These are phyloP conservation scores for Xylaria sp. DNA, from an alignment of 495 filamentous ascomycete species.

Conservation along the genomic window DNA sequence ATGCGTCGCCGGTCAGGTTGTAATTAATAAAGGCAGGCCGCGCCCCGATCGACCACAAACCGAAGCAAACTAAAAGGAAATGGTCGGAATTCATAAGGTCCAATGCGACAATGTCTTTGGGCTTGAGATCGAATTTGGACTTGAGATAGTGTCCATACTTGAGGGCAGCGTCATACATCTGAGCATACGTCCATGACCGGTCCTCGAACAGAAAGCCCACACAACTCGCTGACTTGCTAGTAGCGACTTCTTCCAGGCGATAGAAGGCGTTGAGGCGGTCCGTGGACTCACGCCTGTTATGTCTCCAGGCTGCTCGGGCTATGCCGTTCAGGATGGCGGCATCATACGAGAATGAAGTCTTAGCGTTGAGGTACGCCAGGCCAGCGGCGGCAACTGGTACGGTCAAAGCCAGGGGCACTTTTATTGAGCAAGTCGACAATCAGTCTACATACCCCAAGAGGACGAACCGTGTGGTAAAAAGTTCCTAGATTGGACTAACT, in stretches of 20 bases:
- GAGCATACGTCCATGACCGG: constrained; percentile 77
- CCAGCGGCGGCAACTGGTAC: constrained; percentile 70
- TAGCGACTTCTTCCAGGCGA: constrained; percentile 72
- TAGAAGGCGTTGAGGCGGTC: constrained; percentile 82
- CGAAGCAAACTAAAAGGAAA: constrained; percentile 84
- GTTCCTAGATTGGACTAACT: not conserved
- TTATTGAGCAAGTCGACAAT: not conserved
- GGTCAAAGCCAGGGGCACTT: constrained; percentile 59
- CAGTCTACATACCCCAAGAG: not conserved
- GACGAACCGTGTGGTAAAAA: not conserved
- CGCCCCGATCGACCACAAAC: constrained; percentile 87
- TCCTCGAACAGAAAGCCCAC: constrained; percentile 79
- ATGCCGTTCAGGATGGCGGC: constrained; percentile 58
- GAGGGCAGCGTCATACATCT: constrained; percentile 75
- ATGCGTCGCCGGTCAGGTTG: constrained; percentile 76
- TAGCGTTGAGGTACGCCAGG: constrained; percentile 84
- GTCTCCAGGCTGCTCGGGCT: constrained; percentile 49
- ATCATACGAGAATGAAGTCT: constrained; percentile 72
- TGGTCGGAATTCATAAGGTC: constrained; percentile 86
- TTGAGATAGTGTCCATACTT: constrained; percentile 87
- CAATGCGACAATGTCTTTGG: constrained; percentile 84
- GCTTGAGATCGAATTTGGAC: constrained; percentile 69
- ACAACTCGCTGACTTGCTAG: constrained; percentile 59
- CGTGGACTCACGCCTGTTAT: constrained; percentile 53
- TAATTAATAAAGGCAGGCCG: constrained; percentile 95